phyloP scores from a whole-genome alignment of 305 asterid genomes.

The Fraxinus latifolia region DNA sequence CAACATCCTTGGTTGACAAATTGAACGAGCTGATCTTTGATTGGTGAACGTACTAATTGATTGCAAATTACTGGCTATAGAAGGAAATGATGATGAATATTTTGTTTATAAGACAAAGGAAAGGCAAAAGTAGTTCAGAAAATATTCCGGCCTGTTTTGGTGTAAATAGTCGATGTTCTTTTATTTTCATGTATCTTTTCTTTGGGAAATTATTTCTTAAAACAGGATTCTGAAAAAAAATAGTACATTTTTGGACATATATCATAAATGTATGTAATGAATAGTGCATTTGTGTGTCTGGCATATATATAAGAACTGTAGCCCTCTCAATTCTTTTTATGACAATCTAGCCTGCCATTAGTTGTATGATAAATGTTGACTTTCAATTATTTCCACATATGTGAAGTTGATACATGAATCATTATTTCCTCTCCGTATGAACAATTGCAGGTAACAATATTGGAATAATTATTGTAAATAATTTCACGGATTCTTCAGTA shows the following conservation, averaged over 20 bases:
- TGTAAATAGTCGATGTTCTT: slow-evolving; percentile 40
- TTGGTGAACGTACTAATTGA: slow-evolving; percentile 25
- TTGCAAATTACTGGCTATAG: slow-evolving; percentile 14
- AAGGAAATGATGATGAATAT: slow-evolving; percentile 9
- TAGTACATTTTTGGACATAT: slow-evolving; percentile 43
- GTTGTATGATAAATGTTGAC: slow-evolving; percentile 13
- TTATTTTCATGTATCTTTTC: slow-evolving; percentile 14
- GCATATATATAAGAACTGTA: slow-evolving; percentile 34
- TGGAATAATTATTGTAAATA: too few species aligned
- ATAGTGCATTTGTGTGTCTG: slow-evolving; percentile 33
- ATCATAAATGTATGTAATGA: slow-evolving; percentile 32
- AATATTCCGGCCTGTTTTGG: slow-evolving; percentile 35
- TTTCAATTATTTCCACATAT: too few species aligned
- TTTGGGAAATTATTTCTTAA: slow-evolving; percentile 30
- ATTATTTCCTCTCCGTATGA: too few species aligned
- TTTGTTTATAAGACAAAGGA: slow-evolving; percentile 25
- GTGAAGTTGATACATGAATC: too few species aligned
- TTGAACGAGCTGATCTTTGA: slow-evolving; percentile 23
- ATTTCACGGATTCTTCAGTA: too few species aligned
- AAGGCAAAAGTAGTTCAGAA: slow-evolving; percentile 24
- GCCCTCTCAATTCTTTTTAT: slow-evolving; percentile 32
- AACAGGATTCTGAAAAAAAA: slow-evolving; percentile 11
- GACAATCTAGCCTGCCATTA: slow-evolving; percentile 15
- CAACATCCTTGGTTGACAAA: slow-evolving; percentile 11
- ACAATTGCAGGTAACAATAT: too few species aligned